phyloP scores from a whole-genome alignment of 805 yeast genomes.

The Wickerhamiella sorbophila region DNA sequence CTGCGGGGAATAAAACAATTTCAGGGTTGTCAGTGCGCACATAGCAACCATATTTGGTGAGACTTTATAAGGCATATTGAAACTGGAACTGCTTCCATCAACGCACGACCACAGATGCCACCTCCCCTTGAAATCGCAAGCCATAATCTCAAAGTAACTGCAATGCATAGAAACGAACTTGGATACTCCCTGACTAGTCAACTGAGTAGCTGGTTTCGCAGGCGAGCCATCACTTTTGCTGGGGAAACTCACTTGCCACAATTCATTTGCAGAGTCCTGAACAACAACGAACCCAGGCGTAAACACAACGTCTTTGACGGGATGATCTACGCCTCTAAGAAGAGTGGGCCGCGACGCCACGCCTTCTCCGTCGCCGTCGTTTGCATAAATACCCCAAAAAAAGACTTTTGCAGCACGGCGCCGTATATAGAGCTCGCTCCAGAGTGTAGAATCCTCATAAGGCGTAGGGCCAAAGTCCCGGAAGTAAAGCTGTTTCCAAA shows the following conservation, averaged over 20 bases:
- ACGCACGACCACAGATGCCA: not conserved
- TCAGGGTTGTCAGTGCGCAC: not conserved
- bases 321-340: not conserved
- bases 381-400: not conserved
- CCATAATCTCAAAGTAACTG: not conserved
- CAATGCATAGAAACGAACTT: not conserved
- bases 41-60: not conserved
- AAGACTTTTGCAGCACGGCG: not conserved
- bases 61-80: not conserved
- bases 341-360: not conserved
- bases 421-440: not conserved
- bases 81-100: not conserved
- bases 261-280: not conserved
- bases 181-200: not conserved
- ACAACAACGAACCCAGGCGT: not conserved
- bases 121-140: not conserved
- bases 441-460: not conserved
- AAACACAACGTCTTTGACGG: not conserved
- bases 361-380: not conserved
- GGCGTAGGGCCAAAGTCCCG: not conserved
- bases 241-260: not conserved
- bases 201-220: not conserved
- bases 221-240: not conserved
- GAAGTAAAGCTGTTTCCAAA: not conserved
- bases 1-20: not conserved